Percentiles rank a stretch among this genome's conserved stretches.
Evolutionary conservation across 2,329 filamentous ascomycete genomes (phyloP).

Genomic region (Epichloe sylvatica): DNA sequence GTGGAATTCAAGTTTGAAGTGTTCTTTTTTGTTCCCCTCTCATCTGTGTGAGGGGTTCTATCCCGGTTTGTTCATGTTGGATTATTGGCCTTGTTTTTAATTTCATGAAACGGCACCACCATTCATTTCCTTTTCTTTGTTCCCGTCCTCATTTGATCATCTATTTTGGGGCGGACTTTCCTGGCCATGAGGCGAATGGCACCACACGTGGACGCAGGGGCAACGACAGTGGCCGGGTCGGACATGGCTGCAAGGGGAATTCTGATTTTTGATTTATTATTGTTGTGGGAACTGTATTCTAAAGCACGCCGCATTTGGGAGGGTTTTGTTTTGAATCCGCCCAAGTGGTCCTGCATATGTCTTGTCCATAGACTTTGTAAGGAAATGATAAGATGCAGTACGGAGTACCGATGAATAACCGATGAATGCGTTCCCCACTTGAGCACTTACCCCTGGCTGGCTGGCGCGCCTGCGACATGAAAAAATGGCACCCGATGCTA

Average conservation of each 20-base stretch:
- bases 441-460: not conserved
- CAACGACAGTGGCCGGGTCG: not conserved
- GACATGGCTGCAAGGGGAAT: constrained; percentile 1
- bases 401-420: not conserved
- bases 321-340: not conserved
- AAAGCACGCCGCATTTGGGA: constrained; percentile 2
- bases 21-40: not conserved
- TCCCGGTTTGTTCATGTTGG: not conserved
- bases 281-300: constrained; percentile 7
- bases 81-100: not conserved
- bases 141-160: not conserved
- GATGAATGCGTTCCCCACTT: not conserved
- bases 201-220: constrained; percentile 1
- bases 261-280: not conserved
- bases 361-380: constrained; percentile 5
- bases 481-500: not conserved
- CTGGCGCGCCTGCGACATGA: not conserved
- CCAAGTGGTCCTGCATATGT: not conserved
- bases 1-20: not conserved
- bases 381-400: not conserved
- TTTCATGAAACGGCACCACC: not conserved
- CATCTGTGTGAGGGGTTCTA: not conserved
- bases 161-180: constrained; percentile 1
- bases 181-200: constrained; percentile 3
- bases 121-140: constrained; percentile 2